Percentiles rank a stretch among this genome's conserved stretches.
Conservation (phyloP, 306 rosid genomes). For the Lathyrus aphaca region DNA sequence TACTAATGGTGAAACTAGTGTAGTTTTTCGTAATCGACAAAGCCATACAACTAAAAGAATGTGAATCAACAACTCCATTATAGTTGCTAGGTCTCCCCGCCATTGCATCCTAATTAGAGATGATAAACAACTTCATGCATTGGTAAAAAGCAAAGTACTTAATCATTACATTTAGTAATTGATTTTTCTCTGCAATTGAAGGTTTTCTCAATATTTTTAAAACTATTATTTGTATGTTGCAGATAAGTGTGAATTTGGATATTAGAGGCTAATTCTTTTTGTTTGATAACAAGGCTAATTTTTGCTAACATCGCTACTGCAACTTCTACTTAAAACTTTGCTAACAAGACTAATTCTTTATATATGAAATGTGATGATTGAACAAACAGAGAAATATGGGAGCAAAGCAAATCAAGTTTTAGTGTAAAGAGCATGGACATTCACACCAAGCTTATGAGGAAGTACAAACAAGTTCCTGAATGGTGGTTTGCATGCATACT, state of each 20-base stretch:
- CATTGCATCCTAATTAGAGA: slow-evolving; percentile 57
- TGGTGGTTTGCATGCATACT: too few species aligned
- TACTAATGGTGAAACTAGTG: neutral
- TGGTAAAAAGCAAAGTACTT: slow-evolving; percentile 66
- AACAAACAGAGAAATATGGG: too few species aligned
- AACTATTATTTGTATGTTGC: slow-evolving; percentile 31
- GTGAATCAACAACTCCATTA: slow-evolving; percentile 61
- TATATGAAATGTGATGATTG: too few species aligned
- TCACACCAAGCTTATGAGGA: too few species aligned
- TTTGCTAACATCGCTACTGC: too few species aligned
- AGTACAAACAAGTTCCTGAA: too few species aligned
- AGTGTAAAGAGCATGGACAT: too few species aligned
- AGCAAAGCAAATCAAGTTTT: too few species aligned
- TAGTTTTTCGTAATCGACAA: slow-evolving; percentile 55
- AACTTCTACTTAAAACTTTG: too few species aligned
- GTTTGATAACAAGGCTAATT: too few species aligned
- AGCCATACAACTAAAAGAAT: slow-evolving; percentile 63
- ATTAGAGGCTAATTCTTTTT: too few species aligned
- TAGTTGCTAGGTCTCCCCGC: slow-evolving; percentile 49
- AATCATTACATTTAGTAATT: neutral
- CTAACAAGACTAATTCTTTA: too few species aligned
- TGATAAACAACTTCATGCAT: slow-evolving; percentile 65
- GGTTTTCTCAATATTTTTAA: neutral
- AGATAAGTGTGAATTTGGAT: slow-evolving; percentile 38
- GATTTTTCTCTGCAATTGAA: neutral